These are phyloP conservation scores for Paramecium sonneborni DNA, from an alignment of 73 alveolate genomes.

Conservation along the genomic window DNA sequence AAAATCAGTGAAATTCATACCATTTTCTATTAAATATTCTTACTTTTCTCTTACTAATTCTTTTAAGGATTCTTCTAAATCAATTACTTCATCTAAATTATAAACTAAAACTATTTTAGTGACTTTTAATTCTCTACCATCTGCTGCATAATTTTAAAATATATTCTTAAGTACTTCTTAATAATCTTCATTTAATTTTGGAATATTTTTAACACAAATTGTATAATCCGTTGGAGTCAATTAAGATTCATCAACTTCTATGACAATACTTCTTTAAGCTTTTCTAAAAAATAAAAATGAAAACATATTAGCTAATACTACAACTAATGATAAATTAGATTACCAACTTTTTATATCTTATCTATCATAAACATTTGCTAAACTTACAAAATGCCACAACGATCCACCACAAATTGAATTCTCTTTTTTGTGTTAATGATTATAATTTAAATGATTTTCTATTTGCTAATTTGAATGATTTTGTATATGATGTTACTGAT, in stretches of 20 bases:
- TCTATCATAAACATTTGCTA: constrained; percentile 52
- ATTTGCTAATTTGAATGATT: neutral
- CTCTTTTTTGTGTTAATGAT: constrained; percentile 17
- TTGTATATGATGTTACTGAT: neutral
- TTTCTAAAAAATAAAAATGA: constrained; percentile 59
- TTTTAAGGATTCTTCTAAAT: constrained; percentile 35
- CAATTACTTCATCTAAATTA: constrained; percentile 57
- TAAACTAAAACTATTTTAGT: constrained; percentile 55
- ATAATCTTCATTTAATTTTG: neutral
- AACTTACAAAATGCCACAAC: constrained; percentile 57
- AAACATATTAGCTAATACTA: constrained; percentile 58
- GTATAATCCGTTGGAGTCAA: constrained; percentile 67
- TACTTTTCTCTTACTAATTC: constrained; percentile 52
- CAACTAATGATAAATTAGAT: constrained; percentile 52
- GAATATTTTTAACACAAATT: constrained; percentile 50
- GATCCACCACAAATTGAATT: constrained; percentile 52
- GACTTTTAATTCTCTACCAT: constrained; percentile 55
- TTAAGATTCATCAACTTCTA: constrained; percentile 58
- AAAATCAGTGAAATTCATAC: constrained; percentile 26
- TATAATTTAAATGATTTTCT: neutral
- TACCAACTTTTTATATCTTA: neutral
- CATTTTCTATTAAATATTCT: constrained; percentile 8
- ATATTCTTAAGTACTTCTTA: constrained; percentile 26
- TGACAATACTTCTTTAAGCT: constrained; percentile 52
- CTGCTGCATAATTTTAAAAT: constrained; percentile 57